These are phyloP conservation scores for Boletus bicolor DNA, from an alignment of 768 basidiomycete genomes.

Conservation along the genomic window DNA sequence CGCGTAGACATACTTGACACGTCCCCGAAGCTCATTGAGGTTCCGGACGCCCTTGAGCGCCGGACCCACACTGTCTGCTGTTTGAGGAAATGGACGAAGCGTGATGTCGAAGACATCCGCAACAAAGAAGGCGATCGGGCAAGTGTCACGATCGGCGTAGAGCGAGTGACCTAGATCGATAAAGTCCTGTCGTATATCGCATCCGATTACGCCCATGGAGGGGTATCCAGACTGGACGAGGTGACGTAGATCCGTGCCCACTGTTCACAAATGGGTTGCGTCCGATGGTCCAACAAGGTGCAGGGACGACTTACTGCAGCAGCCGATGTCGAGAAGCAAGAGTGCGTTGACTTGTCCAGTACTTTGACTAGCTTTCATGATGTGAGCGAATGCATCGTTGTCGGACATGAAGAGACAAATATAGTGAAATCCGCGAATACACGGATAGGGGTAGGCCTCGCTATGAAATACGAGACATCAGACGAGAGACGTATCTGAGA, in stretches of 20 bases:
- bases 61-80: background rate
- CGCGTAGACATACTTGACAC: background rate
- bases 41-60: background rate
- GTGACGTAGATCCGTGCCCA: slow-evolving; percentile 6
- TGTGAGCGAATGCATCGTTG: background rate
- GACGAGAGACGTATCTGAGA: background rate
- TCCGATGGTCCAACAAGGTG: background rate
- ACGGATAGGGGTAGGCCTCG: slow-evolving; percentile 1
- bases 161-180: background rate
- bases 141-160: background rate
- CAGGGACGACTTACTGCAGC: slow-evolving; percentile 1
- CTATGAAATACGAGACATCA: background rate
- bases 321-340: slow-evolving; percentile 5
- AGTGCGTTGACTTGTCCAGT: background rate
- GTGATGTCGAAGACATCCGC: background rate
- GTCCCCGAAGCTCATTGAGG: background rate
- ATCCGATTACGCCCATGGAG: background rate
- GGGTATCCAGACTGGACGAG: background rate
- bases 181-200: slow-evolving; percentile 1
- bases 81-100: background rate
- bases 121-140: background rate
- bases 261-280: background rate
- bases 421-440: background rate
- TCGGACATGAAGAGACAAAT: slow-evolving; percentile 1
- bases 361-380: background rate